A percentile compares a stretch with the other conserved stretches of the same genome.
phyloP scores from a whole-genome alignment of 2,329 filamentous ascomycete species.

The Chalara sp. region DNA sequence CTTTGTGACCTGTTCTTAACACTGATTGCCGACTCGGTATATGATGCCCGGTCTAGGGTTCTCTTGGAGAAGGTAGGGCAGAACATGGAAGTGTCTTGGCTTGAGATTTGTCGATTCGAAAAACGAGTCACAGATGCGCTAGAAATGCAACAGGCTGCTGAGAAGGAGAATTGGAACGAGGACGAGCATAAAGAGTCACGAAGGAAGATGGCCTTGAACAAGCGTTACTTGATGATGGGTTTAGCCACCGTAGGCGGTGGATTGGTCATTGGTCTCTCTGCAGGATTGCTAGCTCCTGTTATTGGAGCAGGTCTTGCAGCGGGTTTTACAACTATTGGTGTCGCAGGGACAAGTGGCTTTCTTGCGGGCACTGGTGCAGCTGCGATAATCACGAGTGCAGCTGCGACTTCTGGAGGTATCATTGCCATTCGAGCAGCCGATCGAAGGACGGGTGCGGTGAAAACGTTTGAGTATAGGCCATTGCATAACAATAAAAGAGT shows the following conservation, averaged over 20 bases:
- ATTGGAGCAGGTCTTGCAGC: slow-evolving; percentile 92
- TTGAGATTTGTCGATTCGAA: slow-evolving; percentile 94
- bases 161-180: slow-evolving; percentile 97
- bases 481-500: slow-evolving; percentile 97
- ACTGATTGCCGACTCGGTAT: slow-evolving; percentile 91
- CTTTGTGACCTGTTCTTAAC: slow-evolving; percentile 93
- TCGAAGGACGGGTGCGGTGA: slow-evolving; percentile 82
- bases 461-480: slow-evolving; percentile 93
- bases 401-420: slow-evolving; percentile 77
- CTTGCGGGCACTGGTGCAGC: slow-evolving; percentile 87
- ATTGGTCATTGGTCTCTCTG: slow-evolving; percentile 89
- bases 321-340: slow-evolving; percentile 90
- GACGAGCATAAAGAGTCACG: slow-evolving; percentile 86
- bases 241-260: slow-evolving; percentile 92
- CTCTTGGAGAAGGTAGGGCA: slow-evolving; percentile 78
- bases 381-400: slow-evolving; percentile 86
- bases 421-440: slow-evolving; percentile 84
- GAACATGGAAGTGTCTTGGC: slow-evolving; percentile 75
- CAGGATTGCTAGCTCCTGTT: slow-evolving; percentile 82
- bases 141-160: slow-evolving; percentile 93
- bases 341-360: slow-evolving; percentile 82
- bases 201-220: slow-evolving; percentile 73
- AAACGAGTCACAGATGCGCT: slow-evolving; percentile 94
- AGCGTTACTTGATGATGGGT: slow-evolving; percentile 90
- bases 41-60: slow-evolving; percentile 81